Evolutionary conservation across 495 filamentous ascomycete genomes (phyloP).

Genomic region (Lentithecium fluviatile): DNA sequence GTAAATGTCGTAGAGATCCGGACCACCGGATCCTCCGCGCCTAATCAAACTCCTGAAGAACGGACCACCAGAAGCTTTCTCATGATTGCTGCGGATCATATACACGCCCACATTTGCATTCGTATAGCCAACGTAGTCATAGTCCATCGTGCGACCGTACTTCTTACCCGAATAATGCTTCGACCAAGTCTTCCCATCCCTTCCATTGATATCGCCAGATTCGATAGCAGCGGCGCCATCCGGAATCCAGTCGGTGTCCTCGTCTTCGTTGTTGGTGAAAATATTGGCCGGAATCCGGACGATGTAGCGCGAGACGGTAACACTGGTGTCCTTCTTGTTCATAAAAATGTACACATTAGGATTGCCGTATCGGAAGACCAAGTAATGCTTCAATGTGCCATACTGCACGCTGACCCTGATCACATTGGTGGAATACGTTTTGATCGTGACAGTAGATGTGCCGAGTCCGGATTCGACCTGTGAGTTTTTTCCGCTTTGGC

Average conservation of each 20-base stretch:
- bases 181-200: conserved; percentile 6
- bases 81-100: conserved; percentile 3
- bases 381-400: too few species aligned
- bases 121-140: conserved; percentile 10
- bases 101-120: conserved; percentile 2
- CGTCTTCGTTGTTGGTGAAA: conserved; percentile 9
- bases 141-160: conserved; percentile 6
- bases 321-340: too few species aligned
- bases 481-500: conserved; percentile 3
- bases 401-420: too few species aligned
- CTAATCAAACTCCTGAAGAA: too few species aligned
- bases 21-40: too few species aligned
- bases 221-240: conserved; percentile 5
- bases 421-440: too few species aligned
- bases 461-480: too few species aligned
- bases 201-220: conserved; percentile 3
- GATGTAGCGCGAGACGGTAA: too few species aligned
- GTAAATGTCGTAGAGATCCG: conserved; percentile 9
- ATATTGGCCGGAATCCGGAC: conserved; percentile 7
- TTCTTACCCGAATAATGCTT: conserved; percentile 13
- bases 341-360: too few species aligned
- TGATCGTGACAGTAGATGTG: too few species aligned
- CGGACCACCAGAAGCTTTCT: too few species aligned
- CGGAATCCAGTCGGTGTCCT: conserved; percentile 7
- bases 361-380: too few species aligned